Evolutionary conservation across 2,329 filamentous ascomycete genomes (phyloP).

Genomic region (Aspergillus brasiliensis): DNA sequence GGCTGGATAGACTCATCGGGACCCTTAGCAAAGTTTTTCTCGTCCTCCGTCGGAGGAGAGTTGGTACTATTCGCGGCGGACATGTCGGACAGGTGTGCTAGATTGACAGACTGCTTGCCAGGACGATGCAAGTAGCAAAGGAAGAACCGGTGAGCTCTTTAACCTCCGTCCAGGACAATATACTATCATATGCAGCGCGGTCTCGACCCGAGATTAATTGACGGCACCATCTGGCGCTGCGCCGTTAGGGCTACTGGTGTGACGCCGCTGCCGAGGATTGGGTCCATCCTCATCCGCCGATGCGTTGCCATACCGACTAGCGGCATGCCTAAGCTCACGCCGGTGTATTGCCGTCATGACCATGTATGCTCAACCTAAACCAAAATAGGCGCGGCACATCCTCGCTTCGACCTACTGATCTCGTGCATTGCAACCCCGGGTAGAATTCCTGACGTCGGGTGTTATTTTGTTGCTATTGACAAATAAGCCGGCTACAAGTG

Average conservation of each 20-base stretch:
- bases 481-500: too few species aligned
- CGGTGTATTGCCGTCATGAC: constrained; percentile 4
- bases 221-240: neutral
- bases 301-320: constrained; percentile 2
- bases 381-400: neutral
- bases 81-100: neutral
- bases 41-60: neutral
- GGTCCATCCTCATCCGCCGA: neutral
- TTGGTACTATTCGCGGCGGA: neutral
- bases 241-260: neutral
- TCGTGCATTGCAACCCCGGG: neutral
- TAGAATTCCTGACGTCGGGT: neutral
- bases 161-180: neutral
- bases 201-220: neutral
- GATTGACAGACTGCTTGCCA: neutral
- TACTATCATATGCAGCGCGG: neutral
- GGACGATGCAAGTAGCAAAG: neutral
- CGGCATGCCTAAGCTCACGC: neutral
- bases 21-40: neutral
- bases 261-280: constrained; percentile 1
- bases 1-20: constrained; percentile 1
- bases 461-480: neutral
- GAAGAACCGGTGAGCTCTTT: neutral
- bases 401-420: constrained; percentile 12
- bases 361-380: constrained; percentile 1